Evolutionary conservation across 441 rosid species (phyloP).

Genomic region (Corymbia calophylla): DNA sequence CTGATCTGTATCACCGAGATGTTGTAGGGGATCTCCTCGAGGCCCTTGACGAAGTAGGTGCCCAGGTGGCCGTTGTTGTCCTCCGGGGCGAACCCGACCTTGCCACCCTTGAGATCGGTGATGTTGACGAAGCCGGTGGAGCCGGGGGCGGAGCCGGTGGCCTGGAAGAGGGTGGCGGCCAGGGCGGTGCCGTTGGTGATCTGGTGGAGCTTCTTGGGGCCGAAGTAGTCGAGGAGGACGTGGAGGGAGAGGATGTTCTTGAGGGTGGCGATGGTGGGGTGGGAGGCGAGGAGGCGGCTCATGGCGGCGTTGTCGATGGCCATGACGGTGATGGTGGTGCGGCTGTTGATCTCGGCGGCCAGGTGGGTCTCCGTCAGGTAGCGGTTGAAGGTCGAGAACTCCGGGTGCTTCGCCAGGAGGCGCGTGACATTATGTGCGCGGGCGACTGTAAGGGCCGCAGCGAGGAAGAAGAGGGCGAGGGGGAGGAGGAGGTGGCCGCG

Average conservation of each 20-base stretch:
- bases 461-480: not conserved
- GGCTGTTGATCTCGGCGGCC: not conserved
- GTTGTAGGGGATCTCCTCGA: not conserved
- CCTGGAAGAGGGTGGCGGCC: not conserved
- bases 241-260: not conserved
- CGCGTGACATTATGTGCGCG: not conserved
- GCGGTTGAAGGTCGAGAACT: not conserved
- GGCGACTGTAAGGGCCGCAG: not conserved
- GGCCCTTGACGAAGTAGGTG: not conserved
- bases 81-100: not conserved
- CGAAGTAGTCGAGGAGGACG: conserved; percentile 1
- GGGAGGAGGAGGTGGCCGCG: not conserved
- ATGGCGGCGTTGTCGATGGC: not conserved
- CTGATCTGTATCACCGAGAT: not conserved
- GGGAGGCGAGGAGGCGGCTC: not conserved
- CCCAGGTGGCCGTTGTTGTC: not conserved
- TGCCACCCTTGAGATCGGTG: not conserved
- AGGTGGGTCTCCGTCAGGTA: conserved; percentile 1
- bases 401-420: not conserved
- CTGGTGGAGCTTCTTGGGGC: not conserved
- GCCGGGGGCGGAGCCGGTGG: not conserved
- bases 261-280: not conserved
- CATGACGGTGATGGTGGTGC: not conserved
- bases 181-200: not conserved
- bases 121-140: not conserved